Evolutionary conservation across 83 land plant genomes (phyloP).

Genomic region (Diphasiastrum complanatum): DNA sequence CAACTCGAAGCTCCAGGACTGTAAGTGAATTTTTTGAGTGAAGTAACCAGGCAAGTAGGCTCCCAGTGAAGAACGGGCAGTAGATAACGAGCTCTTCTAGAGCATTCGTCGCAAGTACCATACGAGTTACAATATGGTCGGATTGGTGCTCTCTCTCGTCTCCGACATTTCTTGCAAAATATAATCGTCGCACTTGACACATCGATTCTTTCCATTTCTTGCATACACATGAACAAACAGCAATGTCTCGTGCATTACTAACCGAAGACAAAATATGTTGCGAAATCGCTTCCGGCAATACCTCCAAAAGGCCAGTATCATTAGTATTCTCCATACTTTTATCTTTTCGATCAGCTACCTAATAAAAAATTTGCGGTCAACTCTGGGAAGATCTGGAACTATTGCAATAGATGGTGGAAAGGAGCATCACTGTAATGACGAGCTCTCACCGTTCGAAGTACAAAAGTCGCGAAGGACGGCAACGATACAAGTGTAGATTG

Average conservation of each 20-base stretch:
- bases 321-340: too few relatives aligned
- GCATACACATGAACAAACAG: slow-evolving; percentile 55
- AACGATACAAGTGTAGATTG: too few relatives aligned
- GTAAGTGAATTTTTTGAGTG: slow-evolving; percentile 28
- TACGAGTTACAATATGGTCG: slow-evolving; percentile 39
- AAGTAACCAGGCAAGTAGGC: slow-evolving; percentile 54
- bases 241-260: slow-evolving; percentile 58
- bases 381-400: too few relatives aligned
- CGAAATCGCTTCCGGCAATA: slow-evolving; percentile 58
- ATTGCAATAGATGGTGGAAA: too few relatives aligned
- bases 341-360: too few relatives aligned
- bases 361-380: too few relatives aligned
- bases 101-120: slow-evolving; percentile 32
- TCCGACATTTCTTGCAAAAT: slow-evolving; percentile 54
- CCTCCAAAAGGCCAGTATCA: slow-evolving; percentile 50
- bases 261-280: slow-evolving; percentile 49
- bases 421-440: too few relatives aligned
- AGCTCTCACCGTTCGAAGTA: too few relatives aligned
- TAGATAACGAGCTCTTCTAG: slow-evolving; percentile 62
- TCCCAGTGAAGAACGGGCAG: slow-evolving; percentile 51
- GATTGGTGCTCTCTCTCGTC: slow-evolving; percentile 21
- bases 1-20: slow-evolving; percentile 65
- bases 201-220: slow-evolving; percentile 57
- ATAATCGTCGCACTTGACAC: slow-evolving; percentile 33
- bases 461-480: too few relatives aligned